A percentile compares a stretch with the other conserved stretches of the same genome.
These are phyloP conservation scores for Blastocystis hominis DNA, from an alignment of 352 stramenopile species.

Conservation along the genomic window DNA sequence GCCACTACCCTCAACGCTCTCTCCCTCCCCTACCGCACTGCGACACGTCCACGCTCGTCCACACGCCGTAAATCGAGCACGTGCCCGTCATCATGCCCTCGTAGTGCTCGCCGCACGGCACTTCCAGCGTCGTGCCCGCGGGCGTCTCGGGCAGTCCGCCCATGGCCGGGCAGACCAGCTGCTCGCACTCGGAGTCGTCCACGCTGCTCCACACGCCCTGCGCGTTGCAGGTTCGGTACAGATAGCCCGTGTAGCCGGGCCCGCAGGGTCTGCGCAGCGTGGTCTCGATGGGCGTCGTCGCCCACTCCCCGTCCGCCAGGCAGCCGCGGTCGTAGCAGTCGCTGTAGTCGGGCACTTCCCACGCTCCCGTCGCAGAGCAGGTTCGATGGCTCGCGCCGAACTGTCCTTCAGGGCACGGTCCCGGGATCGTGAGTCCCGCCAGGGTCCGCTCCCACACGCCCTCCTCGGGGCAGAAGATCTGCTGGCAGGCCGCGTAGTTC, in stretches of 20 bases:
- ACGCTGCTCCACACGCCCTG: slow-evolving; percentile 9
- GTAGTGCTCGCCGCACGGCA: slow-evolving; percentile 33
- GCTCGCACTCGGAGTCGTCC: slow-evolving; percentile 17
- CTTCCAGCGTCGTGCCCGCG: not conserved
- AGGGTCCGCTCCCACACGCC: slow-evolving; percentile 49
- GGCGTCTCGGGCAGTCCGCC: not conserved
- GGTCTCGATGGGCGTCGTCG: not conserved
- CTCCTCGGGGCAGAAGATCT: slow-evolving; percentile 29
- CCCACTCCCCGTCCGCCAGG: not conserved
- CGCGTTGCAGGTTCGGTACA: slow-evolving; percentile 11
- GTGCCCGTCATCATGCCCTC: slow-evolving; percentile 6
- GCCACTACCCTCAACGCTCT: not conserved
- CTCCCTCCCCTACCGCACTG: not conserved
- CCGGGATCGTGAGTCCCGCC: slow-evolving; percentile 31
- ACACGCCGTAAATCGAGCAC: slow-evolving; percentile 26
- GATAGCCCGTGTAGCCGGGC: not conserved
- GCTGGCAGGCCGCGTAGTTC: slow-evolving; percentile 20
- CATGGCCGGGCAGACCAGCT: not conserved
- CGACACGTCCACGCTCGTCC: slow-evolving; percentile 37
- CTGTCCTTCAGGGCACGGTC: slow-evolving; percentile 15
- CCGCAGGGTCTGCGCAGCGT: not conserved
- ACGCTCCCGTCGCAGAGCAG: not conserved
- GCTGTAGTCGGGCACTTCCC: slow-evolving; percentile 16
- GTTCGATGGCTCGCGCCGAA: not conserved
- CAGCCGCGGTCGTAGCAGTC: slow-evolving; percentile 45